phyloP scores from a whole-genome alignment of 2,329 filamentous ascomycete genomes.

The Phoma sp. region DNA sequence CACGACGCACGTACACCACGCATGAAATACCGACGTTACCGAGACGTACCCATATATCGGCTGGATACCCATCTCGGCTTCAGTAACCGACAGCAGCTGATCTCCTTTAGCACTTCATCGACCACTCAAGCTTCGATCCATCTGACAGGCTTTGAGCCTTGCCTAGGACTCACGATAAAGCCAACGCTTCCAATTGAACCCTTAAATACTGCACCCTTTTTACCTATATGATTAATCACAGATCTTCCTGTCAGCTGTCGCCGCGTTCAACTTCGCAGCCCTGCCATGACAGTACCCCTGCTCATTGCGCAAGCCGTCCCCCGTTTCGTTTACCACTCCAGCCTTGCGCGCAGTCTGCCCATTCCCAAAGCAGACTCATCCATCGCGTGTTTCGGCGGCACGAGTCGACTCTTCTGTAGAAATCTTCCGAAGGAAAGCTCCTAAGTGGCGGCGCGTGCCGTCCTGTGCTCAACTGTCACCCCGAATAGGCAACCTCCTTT shows the following conservation, averaged over 20 bases:
- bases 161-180: too few species aligned
- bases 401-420: neutral
- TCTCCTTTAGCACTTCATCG: too few species aligned
- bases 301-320: neutral
- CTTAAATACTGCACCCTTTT: too few species aligned
- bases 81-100: too few species aligned
- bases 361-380: neutral
- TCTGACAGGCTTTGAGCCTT: too few species aligned
- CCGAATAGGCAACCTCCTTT: neutral
- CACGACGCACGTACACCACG: too few species aligned
- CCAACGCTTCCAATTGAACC: too few species aligned
- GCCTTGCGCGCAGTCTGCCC: neutral
- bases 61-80: too few species aligned
- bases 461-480: neutral
- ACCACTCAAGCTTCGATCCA: too few species aligned
- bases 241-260: neutral
- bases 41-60: too few species aligned
- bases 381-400: neutral
- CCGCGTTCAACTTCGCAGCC: neutral
- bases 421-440: neutral
- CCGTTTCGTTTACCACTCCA: neutral
- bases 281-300: neutral
- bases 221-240: too few species aligned
- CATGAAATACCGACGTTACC: too few species aligned
- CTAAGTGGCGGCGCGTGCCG: neutral